These are phyloP conservation scores for Cladosporium sphaerospermum DNA, from an alignment of 2,329 filamentous ascomycete genomes.

Conservation along the genomic window DNA sequence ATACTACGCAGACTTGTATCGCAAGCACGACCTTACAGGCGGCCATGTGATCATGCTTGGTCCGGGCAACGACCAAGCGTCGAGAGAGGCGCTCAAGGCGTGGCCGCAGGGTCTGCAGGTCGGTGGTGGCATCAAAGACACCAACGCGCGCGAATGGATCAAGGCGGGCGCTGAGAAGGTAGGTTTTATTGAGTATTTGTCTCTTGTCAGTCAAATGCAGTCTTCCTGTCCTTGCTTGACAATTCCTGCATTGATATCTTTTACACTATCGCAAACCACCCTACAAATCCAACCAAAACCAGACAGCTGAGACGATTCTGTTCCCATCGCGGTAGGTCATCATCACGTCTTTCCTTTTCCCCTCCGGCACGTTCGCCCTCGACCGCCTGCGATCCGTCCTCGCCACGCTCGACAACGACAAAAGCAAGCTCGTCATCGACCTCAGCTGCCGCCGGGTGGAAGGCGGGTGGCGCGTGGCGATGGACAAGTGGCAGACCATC, in stretches of 20 bases:
- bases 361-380: slow-evolving; percentile 72
- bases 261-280: no score
- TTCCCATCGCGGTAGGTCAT: slow-evolving; percentile 65
- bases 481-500: slow-evolving; percentile 98
- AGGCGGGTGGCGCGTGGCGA: slow-evolving; percentile 88
- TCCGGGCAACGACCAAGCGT: slow-evolving; percentile 75
- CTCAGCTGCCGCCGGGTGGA: slow-evolving; percentile 78
- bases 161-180: slow-evolving; percentile 85
- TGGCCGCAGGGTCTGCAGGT: slow-evolving; percentile 83
- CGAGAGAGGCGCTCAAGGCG: slow-evolving; percentile 64
- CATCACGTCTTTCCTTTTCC: slow-evolving; percentile 93
- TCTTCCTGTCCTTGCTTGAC: slow-evolving; percentile 7
- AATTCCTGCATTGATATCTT: slow-evolving; percentile 1
- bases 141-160: slow-evolving; percentile 82
- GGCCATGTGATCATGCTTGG: slow-evolving; percentile 97
- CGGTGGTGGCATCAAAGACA: slow-evolving; percentile 85
- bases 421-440: slow-evolving; percentile 81
- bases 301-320: slow-evolving; percentile 4
- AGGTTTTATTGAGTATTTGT: slow-evolving; percentile 24
- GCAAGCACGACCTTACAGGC: slow-evolving; percentile 63
- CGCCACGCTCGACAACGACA: slow-evolving; percentile 64
- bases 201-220: no score
- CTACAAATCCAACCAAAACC: background rate
- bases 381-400: slow-evolving; percentile 69
- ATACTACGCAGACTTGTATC: slow-evolving; percentile 78